Evolutionary conservation across 2,329 filamentous ascomycete species (phyloP), one percentile per base, ranked within the genome.

Genomic region (Rhytidhysteron rufulum): DNA sequence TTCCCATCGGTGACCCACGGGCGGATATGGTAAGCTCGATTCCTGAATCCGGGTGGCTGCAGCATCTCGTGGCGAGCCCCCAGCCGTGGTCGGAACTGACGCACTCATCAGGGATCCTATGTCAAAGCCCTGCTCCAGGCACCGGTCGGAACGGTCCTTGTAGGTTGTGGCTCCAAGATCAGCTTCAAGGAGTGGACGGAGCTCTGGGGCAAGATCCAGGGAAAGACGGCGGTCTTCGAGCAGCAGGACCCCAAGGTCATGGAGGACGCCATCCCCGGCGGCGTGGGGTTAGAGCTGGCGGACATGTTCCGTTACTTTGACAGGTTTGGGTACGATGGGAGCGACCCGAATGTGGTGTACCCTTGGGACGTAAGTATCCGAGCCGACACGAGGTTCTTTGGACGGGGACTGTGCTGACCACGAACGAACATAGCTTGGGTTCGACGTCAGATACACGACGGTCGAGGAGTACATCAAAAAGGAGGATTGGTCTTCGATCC

Each of bases 271-370:
- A 47, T 60, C 29, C 35, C 44, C 8, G 51, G 49, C 0, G 44
- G 53, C 11, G 32, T 60, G 25, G 45, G 60, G 34, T 29, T 41
- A 41, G 64, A 65, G 37, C 39, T 61, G 9, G 58, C 50, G 1
- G 60, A 66, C 34, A 64, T 59, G 48, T 58, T 53, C 17, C 42
- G 50, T 34, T 66, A 62, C 16, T 58, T 63, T 40, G 54, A 56
- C 13, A 55, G 64, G 32, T 66, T 57, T 47, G 65, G 65, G 2
- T 68, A 63, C 41, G 57, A 65, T 48, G 64, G 63, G 0, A 46
- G 57, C 1, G 61, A 67, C 41, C 49, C 53, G 5, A 48, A 48
- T 30, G 49, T 63, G 6, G 44, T 66, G 2, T 53, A 58, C 44
- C 57, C 59, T 7, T 53, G 50, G 48, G 49, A 57, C 34, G 41